These are phyloP conservation scores for Reutealis trisperma DNA, from an alignment of 345 rosid genomes.

Conservation along the genomic window DNA sequence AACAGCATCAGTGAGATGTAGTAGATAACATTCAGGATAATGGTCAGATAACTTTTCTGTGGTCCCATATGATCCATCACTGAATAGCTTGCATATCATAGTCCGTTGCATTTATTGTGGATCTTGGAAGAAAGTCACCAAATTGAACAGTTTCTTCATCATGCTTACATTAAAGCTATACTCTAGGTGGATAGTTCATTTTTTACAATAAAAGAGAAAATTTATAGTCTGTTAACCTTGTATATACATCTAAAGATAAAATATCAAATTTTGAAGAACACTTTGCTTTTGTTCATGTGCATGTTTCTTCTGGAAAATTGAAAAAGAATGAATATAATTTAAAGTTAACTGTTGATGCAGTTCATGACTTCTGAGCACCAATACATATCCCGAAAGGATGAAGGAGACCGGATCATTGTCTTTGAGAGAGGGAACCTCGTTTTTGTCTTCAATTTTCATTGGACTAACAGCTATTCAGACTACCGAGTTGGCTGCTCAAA, in stretches of 20 bases:
- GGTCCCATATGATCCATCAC: background rate
- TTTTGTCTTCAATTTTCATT: constrained; percentile 91
- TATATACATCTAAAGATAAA: too few relatives aligned
- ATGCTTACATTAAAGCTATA: background rate
- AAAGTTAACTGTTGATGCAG: constrained; percentile 40
- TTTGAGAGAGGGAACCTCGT: constrained; percentile 88
- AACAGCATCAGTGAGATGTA: background rate
- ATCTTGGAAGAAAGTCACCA: too few relatives aligned
- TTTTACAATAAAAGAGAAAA: too few relatives aligned
- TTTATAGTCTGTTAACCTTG: too few relatives aligned
- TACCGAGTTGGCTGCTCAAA: constrained; percentile 79
- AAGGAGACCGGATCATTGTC: constrained; percentile 74
- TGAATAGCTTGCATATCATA: too few relatives aligned
- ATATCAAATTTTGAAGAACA: background rate
- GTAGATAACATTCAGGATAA: background rate
- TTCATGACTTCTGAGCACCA: constrained; percentile 96
- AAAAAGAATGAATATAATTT: background rate
- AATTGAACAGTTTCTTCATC: too few relatives aligned
- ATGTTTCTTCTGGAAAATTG: background rate
- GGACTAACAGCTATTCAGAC: constrained; percentile 80
- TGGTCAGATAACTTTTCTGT: background rate
- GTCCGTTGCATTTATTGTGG: too few relatives aligned
- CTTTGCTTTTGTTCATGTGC: background rate
- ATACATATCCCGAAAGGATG: constrained; percentile 81
- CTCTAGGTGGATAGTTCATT: background rate